phyloP scores from a whole-genome alignment of 1,139 yeast genomes.

The Geotrichum cucujoidarum region DNA sequence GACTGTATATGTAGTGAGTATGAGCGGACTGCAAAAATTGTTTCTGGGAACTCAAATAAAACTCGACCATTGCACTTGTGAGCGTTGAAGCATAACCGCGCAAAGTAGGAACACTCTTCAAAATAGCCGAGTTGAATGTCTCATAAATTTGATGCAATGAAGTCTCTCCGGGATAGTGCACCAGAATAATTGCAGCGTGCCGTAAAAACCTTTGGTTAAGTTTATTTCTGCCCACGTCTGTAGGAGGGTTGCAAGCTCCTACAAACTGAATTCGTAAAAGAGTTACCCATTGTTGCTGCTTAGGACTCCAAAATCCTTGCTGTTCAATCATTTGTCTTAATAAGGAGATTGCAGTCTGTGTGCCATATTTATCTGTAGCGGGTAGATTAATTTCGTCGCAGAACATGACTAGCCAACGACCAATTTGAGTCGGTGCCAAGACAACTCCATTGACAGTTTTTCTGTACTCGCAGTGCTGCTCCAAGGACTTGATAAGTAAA shows the following conservation, averaged over 20 bases:
- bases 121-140: conserved; percentile 52
- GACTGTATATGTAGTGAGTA: conserved; percentile 71
- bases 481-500: conserved; percentile 59
- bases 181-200: conserved; percentile 62
- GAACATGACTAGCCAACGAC: conserved; percentile 76
- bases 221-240: conserved; percentile 67
- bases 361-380: conserved; percentile 63
- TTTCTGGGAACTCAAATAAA: conserved; percentile 48
- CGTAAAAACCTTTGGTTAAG: conserved; percentile 64
- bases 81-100: conserved; percentile 50
- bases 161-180: conserved; percentile 69
- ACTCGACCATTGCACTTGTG: conserved; percentile 62
- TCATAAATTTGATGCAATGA: conserved; percentile 67
- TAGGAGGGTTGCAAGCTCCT: conserved; percentile 92
- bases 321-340: conserved; percentile 71
- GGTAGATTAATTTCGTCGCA: conserved; percentile 94
- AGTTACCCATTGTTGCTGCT: conserved; percentile 60
- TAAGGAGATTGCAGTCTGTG: conserved; percentile 70
- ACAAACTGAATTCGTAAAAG: conserved; percentile 71
- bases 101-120: conserved; percentile 60
- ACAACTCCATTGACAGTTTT: conserved; percentile 48
- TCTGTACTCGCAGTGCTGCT: conserved; percentile 65
- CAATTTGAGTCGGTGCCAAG: conserved; percentile 57
- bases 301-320: conserved; percentile 70
- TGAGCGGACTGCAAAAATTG: conserved; percentile 39